These are phyloP conservation scores for Plantago coronopus DNA, from an alignment of 305 asterid genomes.

Conservation along the genomic window DNA sequence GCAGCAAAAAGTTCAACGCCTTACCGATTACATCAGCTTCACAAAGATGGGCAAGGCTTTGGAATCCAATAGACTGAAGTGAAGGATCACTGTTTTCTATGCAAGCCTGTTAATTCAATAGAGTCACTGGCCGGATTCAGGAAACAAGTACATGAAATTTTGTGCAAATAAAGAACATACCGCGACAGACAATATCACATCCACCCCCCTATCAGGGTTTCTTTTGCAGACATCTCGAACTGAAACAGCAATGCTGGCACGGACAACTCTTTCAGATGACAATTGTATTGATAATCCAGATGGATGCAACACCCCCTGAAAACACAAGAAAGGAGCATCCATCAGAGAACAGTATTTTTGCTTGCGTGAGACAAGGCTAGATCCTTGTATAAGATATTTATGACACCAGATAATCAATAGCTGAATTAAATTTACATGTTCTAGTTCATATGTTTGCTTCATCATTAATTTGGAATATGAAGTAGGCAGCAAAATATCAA, in stretches of 20 bases:
- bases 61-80: slow-evolving; percentile 84
- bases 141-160: slow-evolving; percentile 25
- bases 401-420: too few relatives aligned
- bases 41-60: slow-evolving; percentile 91
- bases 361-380: too few relatives aligned
- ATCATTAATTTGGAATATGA: too few relatives aligned
- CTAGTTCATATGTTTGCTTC: too few relatives aligned
- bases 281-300: slow-evolving; percentile 37
- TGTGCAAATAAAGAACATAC: slow-evolving; percentile 40
- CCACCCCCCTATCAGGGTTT: slow-evolving; percentile 98
- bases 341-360: too few relatives aligned
- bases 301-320: slow-evolving; percentile 70
- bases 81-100: slow-evolving; percentile 70
- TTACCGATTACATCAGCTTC: slow-evolving; percentile 97
- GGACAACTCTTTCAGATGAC: slow-evolving; percentile 52
- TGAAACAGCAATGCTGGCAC: slow-evolving; percentile 80
- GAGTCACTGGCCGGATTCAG: slow-evolving; percentile 32
- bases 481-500: too few relatives aligned
- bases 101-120: slow-evolving; percentile 61
- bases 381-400: too few relatives aligned
- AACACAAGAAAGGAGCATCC: slow-evolving; percentile 30
- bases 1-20: slow-evolving; percentile 4
- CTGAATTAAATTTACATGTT: too few relatives aligned
- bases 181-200: slow-evolving; percentile 85
- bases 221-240: slow-evolving; percentile 81